Percentiles rank a stretch among this genome's conserved stretches.
These are phyloP conservation scores for Mycosphaerella sp. DNA, from an alignment of 2,329 filamentous ascomycete species.

Conservation along the genomic window DNA sequence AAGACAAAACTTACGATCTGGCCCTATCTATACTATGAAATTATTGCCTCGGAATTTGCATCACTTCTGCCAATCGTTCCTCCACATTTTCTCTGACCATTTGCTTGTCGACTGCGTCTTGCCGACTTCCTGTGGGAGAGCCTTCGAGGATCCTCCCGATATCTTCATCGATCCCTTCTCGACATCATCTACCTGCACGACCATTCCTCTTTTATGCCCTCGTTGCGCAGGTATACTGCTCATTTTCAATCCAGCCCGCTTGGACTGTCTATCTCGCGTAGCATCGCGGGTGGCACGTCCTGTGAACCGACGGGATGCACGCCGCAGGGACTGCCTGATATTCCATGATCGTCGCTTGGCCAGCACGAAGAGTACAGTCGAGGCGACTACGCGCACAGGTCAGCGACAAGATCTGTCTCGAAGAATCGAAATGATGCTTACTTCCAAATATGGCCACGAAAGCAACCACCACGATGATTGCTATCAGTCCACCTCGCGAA, in stretches of 20 bases:
- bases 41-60: too few relatives aligned
- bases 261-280: conserved; percentile 17
- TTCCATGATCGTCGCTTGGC: conserved; percentile 84
- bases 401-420: not conserved
- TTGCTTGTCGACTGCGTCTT: conserved; percentile 12
- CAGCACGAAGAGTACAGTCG: conserved; percentile 65
- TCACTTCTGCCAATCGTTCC: conserved; percentile 28
- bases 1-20: too few relatives aligned
- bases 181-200: conserved; percentile 28
- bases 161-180: conserved; percentile 28
- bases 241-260: conserved; percentile 24
- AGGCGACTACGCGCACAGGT: conserved; percentile 50
- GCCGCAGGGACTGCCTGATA: conserved; percentile 63
- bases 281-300: conserved; percentile 30
- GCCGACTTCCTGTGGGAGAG: conserved; percentile 8
- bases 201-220: conserved; percentile 26
- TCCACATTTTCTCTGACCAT: conserved; percentile 22
- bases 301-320: conserved; percentile 50
- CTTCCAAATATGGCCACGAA: conserved; percentile 58
- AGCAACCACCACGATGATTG: conserved; percentile 67
- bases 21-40: too few relatives aligned
- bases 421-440: conserved; percentile 40
- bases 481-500: conserved; percentile 63
- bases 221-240: conserved; percentile 11
- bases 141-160: conserved; percentile 5